These are phyloP conservation scores for Vigna trinervia DNA, from an alignment of 306 rosid species.

Conservation along the genomic window DNA sequence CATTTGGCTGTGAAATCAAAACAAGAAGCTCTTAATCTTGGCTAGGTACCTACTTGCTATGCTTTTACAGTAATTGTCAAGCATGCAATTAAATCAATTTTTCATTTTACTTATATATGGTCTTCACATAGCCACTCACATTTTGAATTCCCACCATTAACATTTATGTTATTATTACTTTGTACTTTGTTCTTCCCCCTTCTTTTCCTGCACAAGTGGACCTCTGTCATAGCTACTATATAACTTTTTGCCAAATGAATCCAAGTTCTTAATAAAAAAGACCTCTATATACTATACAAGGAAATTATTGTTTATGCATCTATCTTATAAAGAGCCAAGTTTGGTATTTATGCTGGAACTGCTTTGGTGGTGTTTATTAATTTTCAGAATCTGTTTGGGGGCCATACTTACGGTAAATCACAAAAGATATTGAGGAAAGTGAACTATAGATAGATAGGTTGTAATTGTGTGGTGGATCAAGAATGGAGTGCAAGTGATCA, in stretches of 20 bases:
- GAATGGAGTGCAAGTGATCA: too few relatives aligned
- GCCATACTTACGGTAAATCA: too few relatives aligned
- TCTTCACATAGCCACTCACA: not conserved
- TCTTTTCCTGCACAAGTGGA: not conserved
- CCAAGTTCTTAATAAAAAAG: slow-evolving; percentile 19
- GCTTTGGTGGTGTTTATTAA: too few relatives aligned
- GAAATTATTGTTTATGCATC: slow-evolving; percentile 4
- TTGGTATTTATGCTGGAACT: not conserved
- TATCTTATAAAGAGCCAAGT: slow-evolving; percentile 10
- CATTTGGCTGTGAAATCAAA: slow-evolving; percentile 75
- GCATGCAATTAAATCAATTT: not conserved
- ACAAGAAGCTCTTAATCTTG: slow-evolving; percentile 83
- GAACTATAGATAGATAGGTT: too few relatives aligned
- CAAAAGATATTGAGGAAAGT: too few relatives aligned
- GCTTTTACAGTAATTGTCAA: not conserved
- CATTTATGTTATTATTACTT: not conserved
- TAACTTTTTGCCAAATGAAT: slow-evolving; percentile 1
- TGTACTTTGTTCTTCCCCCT: not conserved
- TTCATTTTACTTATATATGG: not conserved
- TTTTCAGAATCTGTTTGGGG: too few relatives aligned
- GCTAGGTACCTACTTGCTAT: slow-evolving; percentile 53
- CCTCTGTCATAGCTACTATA: not conserved
- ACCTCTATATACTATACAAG: not conserved
- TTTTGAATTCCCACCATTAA: not conserved
- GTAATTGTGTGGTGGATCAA: too few relatives aligned